phyloP scores from a whole-genome alignment of 768 basidiomycete species.

The Tulasnella sp. region DNA sequence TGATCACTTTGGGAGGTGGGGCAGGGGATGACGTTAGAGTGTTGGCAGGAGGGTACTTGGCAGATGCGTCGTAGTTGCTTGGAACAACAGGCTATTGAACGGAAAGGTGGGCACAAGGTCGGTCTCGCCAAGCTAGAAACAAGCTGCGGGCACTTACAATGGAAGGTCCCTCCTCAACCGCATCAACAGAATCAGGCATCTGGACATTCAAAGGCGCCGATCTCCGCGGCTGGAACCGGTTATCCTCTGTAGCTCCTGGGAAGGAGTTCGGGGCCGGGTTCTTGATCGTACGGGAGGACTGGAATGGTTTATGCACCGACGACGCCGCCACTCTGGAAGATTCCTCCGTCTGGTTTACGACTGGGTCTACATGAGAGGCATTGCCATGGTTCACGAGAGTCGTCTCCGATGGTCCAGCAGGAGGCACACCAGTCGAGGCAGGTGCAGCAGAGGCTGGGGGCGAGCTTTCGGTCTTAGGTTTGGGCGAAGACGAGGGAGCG shows the following conservation, averaged over 20 bases:
- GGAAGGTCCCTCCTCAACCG: constrained; percentile 21
- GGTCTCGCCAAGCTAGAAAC: constrained; percentile 6
- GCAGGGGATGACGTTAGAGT: constrained; percentile 23
- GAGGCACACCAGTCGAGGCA: too few species aligned
- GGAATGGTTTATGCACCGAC: background rate
- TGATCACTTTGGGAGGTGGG: constrained; percentile 38
- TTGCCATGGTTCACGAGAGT: too few species aligned
- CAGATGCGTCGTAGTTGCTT: constrained; percentile 50
- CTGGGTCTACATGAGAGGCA: too few species aligned
- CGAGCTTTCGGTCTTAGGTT: constrained; percentile 24
- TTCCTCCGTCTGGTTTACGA: background rate
- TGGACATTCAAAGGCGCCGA: constrained; percentile 7
- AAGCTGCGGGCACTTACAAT: constrained; percentile 14
- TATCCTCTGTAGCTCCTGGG: background rate
- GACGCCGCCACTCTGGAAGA: background rate
- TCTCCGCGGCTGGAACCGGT: constrained; percentile 10
- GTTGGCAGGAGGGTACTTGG: constrained; percentile 26
- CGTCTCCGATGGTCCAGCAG: too few species aligned
- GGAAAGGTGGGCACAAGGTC: background rate
- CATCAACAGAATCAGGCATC: constrained; percentile 16
- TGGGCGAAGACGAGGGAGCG: constrained; percentile 18
- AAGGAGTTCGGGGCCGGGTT: background rate
- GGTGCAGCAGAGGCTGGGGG: constrained; percentile 16
- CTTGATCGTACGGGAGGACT: background rate
- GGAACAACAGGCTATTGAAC: constrained; percentile 43